Percentiles rank a stretch among this genome's conserved stretches.
Conservation (phyloP, 257 asterid species). For the Solanum pennellii region DNA sequence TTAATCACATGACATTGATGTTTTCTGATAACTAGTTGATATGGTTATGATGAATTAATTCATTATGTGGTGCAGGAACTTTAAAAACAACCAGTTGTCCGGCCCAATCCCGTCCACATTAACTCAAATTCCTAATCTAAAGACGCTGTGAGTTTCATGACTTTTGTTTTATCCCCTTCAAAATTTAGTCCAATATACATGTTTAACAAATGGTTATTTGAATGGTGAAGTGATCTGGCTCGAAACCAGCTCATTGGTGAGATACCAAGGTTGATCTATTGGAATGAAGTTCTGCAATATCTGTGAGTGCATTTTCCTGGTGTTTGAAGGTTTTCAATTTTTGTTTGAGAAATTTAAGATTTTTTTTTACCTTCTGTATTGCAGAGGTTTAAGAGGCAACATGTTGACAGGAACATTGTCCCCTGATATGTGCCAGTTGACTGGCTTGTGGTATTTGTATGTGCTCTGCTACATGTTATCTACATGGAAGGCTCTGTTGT, state of each 20-base stretch:
- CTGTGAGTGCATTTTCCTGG: slow-evolving; percentile 41
- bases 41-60: neutral
- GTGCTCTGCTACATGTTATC: slow-evolving; percentile 6
- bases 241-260: slow-evolving; percentile 85
- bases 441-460: slow-evolving; percentile 98
- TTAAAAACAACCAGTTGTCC: slow-evolving; percentile 76
- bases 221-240: slow-evolving; percentile 65
- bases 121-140: slow-evolving; percentile 88
- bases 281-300: slow-evolving; percentile 96
- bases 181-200: neutral
- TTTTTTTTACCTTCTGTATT: neutral
- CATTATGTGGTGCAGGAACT: slow-evolving; percentile 26
- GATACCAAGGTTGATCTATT: slow-evolving; percentile 84
- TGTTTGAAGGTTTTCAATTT: neutral
- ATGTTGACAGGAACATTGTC: slow-evolving; percentile 71
- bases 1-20: neutral
- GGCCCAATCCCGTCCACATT: slow-evolving; percentile 96
- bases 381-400: slow-evolving; percentile 86
- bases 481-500: neutral
- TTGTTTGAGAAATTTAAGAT: neutral
- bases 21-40: neutral
- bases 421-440: slow-evolving; percentile 87
- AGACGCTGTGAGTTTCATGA: slow-evolving; percentile 61
- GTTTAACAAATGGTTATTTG: neutral
- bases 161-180: neutral